phyloP scores from a whole-genome alignment of 2,329 filamentous ascomycete genomes.

The Fusarium nodosum region DNA sequence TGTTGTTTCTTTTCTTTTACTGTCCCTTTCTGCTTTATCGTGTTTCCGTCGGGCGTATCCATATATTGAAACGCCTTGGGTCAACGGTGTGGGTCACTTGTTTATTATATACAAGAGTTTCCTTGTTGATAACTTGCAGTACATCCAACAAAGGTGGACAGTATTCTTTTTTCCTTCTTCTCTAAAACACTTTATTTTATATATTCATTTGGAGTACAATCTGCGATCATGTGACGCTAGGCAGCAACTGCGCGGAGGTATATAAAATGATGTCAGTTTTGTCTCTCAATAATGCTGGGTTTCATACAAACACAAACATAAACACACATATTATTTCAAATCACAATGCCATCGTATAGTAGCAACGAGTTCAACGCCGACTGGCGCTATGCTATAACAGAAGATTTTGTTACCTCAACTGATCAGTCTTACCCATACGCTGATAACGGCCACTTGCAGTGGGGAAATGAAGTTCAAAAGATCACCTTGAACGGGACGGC shows the following conservation, averaged over 20 bases:
- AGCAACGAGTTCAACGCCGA: slow-evolving; percentile 21
- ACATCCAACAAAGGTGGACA: not conserved
- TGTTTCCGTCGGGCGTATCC: not conserved
- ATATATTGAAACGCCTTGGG: not conserved
- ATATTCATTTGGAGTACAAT: not conserved
- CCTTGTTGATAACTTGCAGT: too few relatives aligned
- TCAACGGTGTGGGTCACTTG: not conserved
- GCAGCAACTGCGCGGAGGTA: not conserved
- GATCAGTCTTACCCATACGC: slow-evolving; percentile 20
- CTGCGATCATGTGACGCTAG: not conserved
- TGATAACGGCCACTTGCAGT: slow-evolving; percentile 14
- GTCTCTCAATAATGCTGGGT: too few relatives aligned
- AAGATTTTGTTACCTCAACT: slow-evolving; percentile 22
- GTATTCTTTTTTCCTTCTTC: not conserved
- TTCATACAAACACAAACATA: not conserved
- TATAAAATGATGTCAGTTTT: not conserved
- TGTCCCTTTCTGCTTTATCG: not conserved
- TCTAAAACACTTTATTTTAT: not conserved
- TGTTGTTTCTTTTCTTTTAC: not conserved
- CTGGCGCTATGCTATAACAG: slow-evolving; percentile 26
- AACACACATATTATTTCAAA: not conserved
- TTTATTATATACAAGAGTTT: not conserved
- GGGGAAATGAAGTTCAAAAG: slow-evolving; percentile 20
- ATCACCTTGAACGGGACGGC: not conserved
- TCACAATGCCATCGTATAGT: slow-evolving; percentile 16